Percentiles rank a stretch among this genome's conserved stretches.
phyloP scores from a whole-genome alignment of 306 rosid species.

The Cucurbita maxima region DNA sequence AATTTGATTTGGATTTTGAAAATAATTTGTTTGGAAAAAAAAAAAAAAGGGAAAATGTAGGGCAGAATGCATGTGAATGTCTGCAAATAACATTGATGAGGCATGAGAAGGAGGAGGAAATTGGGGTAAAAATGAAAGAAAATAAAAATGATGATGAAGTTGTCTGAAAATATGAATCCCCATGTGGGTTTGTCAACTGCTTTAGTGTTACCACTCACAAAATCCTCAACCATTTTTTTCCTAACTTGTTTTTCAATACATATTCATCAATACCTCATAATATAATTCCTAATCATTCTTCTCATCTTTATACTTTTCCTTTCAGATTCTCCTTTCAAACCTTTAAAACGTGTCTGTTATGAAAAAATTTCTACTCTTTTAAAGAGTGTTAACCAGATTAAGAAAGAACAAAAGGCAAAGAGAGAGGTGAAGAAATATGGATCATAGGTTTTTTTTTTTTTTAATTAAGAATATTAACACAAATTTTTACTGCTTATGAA shows the following conservation, averaged over 20 bases:
- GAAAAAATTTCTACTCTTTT: too few relatives aligned
- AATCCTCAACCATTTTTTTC: background rate
- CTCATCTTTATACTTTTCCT: too few relatives aligned
- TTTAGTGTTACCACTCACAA: background rate
- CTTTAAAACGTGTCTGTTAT: too few relatives aligned
- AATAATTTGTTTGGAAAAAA: background rate
- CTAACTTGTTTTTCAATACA: background rate
- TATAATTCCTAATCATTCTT: background rate
- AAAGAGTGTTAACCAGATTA: too few relatives aligned
- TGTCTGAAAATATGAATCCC: constrained; percentile 6
- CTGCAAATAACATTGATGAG: background rate
- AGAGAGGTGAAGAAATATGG: too few relatives aligned
- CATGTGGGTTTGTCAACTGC: constrained; percentile 3
- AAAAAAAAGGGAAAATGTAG: background rate
- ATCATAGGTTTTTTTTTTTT: too few relatives aligned
- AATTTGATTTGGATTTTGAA: background rate
- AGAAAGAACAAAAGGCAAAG: too few relatives aligned
- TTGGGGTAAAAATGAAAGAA: background rate
- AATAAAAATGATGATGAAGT: background rate
- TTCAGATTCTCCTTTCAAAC: too few relatives aligned
- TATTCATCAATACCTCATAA: background rate
- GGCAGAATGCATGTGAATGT: background rate
- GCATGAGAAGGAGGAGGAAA: background rate
- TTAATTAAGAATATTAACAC: too few relatives aligned
- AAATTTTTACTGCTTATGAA: too few relatives aligned